Percentiles rank a stretch among this genome's conserved stretches.
Evolutionary conservation across 164 flowering plant species (phyloP).

Genomic region (Vitis riparia): DNA sequence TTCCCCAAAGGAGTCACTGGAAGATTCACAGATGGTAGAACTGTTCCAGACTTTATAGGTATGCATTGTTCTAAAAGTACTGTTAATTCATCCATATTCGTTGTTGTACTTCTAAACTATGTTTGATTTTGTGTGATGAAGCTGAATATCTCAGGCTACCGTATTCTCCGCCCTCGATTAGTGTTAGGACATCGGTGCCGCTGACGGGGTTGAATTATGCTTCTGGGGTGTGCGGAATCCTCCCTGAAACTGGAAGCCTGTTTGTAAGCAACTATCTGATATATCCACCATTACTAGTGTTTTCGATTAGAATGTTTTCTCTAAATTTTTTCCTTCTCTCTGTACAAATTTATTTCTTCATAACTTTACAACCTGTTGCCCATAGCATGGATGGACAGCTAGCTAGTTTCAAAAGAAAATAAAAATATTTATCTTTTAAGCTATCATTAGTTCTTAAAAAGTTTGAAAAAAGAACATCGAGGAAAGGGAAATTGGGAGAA

Average conservation of each 20-base stretch:
- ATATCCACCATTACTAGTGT: too few relatives aligned
- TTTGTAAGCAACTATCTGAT: conserved; percentile 24
- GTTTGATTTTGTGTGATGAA: conserved; percentile 6
- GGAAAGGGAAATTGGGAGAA: too few relatives aligned
- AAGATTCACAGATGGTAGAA: conserved; percentile 59
- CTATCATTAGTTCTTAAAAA: too few relatives aligned
- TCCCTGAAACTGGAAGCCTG: conserved; percentile 40
- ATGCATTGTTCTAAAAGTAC: neutral
- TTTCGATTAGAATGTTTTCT: too few relatives aligned
- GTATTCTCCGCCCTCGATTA: conserved; percentile 38
- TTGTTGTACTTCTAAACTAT: neutral
- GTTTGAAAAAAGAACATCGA: too few relatives aligned
- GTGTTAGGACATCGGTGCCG: neutral
- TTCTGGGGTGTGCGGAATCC: conserved; percentile 53
- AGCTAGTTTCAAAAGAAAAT: too few relatives aligned
- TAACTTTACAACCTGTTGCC: too few relatives aligned
- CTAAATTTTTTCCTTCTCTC: too few relatives aligned
- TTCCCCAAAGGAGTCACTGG: conserved; percentile 46
- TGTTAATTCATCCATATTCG: too few relatives aligned
- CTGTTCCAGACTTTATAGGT: conserved; percentile 52
- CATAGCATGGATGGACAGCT: too few relatives aligned
- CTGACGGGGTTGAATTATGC: conserved; percentile 50
- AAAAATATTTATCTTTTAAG: too few relatives aligned
- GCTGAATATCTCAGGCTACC: conserved; percentile 59
- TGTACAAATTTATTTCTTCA: too few relatives aligned